These are phyloP conservation scores for Ophiostoma sp. DNA, from an alignment of 2,329 filamentous ascomycete species.

Conservation along the genomic window DNA sequence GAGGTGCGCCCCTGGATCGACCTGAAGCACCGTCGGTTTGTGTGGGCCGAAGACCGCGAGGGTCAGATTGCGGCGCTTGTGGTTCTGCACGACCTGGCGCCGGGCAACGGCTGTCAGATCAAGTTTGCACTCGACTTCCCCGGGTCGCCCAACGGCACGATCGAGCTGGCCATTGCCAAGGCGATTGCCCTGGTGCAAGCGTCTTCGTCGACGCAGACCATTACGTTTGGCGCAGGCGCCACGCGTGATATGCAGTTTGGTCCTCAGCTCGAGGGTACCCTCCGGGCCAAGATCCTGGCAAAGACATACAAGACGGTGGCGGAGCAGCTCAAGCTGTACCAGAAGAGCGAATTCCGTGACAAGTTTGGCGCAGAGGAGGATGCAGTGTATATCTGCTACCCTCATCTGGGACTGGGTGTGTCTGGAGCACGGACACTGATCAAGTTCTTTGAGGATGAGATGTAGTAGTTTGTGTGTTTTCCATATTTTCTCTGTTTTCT, in stretches of 20 bases:
- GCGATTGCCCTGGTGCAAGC: constrained; percentile 57
- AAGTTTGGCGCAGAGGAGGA: constrained; percentile 87
- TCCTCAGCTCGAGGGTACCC: constrained; percentile 76
- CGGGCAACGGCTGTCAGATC: constrained; percentile 84
- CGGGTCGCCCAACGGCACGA: constrained; percentile 78
- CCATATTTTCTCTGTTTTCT: background rate
- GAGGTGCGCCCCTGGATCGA: constrained; percentile 90
- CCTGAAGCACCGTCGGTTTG: constrained; percentile 78
- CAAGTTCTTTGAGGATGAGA: constrained; percentile 79
- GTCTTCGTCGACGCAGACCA: constrained; percentile 56
- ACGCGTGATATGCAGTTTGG: constrained; percentile 72
- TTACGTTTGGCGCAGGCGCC: constrained; percentile 88
- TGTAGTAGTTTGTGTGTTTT: constrained; percentile 43
- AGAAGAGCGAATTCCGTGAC: constrained; percentile 85
- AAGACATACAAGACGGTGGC: constrained; percentile 81
- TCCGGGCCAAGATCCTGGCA: constrained; percentile 77
- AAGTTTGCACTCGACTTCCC: constrained; percentile 97
- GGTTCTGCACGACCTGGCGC: constrained; percentile 78
- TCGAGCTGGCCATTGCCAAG: constrained; percentile 77
- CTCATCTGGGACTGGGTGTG: constrained; percentile 78
- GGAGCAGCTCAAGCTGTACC: constrained; percentile 76
- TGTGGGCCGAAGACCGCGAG: constrained; percentile 72
- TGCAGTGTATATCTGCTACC: constrained; percentile 86
- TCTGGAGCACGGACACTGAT: constrained; percentile 82
- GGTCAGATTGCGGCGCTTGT: constrained; percentile 74